phyloP scores from a whole-genome alignment of 495 filamentous ascomycete species.

The Talaromyces thailandensis region DNA sequence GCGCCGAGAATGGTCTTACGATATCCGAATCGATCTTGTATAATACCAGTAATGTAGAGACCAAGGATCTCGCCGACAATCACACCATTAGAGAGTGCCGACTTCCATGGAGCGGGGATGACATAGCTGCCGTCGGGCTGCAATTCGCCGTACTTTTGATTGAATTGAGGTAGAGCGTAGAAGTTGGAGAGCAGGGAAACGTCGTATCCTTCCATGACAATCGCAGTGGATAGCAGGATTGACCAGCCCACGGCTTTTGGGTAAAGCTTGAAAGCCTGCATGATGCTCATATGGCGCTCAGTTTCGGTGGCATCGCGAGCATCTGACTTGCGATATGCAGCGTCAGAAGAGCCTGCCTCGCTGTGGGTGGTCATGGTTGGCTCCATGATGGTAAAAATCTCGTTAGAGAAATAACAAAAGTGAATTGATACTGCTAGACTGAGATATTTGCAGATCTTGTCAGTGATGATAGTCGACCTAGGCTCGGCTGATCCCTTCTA shows the following conservation, averaged over 20 bases:
- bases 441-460: no score
- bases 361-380: no score
- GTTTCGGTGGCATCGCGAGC: no score
- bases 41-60: slow-evolving; percentile 54
- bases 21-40: slow-evolving; percentile 59
- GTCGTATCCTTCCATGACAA: slow-evolving; percentile 46
- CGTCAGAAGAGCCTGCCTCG: no score
- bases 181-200: slow-evolving; percentile 30
- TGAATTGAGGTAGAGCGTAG: slow-evolving; percentile 29
- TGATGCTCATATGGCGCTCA: no score
- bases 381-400: no score
- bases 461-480: no score
- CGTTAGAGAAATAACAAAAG: no score
- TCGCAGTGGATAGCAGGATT: slow-evolving; percentile 29
- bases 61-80: slow-evolving; percentile 56
- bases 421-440: no score
- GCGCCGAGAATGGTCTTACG: slow-evolving; percentile 51
- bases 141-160: slow-evolving; percentile 25
- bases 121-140: slow-evolving; percentile 24
- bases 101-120: slow-evolving; percentile 49
- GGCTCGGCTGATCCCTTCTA: no score
- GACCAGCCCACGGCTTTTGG: slow-evolving; percentile 41
- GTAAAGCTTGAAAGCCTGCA: slow-evolving; percentile 12
- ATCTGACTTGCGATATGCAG: no score
- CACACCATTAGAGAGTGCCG: slow-evolving; percentile 53